Evolutionary conservation across 345 rosid genomes (phyloP), one percentile per base, ranked within the genome.

Genomic region (Salix purpurea): DNA sequence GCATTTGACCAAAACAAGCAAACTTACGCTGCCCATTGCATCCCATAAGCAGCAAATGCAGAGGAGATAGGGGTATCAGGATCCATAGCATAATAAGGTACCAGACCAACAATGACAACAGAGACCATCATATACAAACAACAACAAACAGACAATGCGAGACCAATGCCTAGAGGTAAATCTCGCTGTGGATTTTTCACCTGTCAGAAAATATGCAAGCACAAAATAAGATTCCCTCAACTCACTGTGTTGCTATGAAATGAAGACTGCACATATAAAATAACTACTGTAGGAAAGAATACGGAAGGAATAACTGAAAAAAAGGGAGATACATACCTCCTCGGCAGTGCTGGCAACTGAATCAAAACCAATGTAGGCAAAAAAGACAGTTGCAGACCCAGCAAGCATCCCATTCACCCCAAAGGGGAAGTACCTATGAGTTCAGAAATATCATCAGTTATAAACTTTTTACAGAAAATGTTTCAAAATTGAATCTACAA

Each of bases 1-100:
- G 16, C n/a, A 42, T 46, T 39, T 42, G 28, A 69, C 52, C 26
- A 48, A 50, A 61, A 18, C 34, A 18, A 44, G 73, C 61, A 82
- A 48, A 85, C 99, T 87, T 88, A 96, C 99, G 92, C 94, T 12
- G 97, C 97, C 99, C 99, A 96, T 46, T 90, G 92, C 99, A 96
- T 93, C 79, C 91, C 98, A 80, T 90, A 85, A 78, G 83, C 82
- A 81, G 96, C 84, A 81, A 96, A 96, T 77, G 99, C 99, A 65
- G 99, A 88, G 44, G 99, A 96, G 69, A 96, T 96, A 7, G 99
- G 99, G 52, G 99, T 96, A 83, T 96, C 99, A 8, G 98, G 99
- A 84, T 96, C 94, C 97, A 96, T 89, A 24, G 87, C 90, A 84
- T 90, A 91, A 81, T 96, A 96, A 67, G 99, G 99, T 56, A 93